Conservation (phyloP, 164 flowering plant species). For the Tinospora cordifolia region DNA sequence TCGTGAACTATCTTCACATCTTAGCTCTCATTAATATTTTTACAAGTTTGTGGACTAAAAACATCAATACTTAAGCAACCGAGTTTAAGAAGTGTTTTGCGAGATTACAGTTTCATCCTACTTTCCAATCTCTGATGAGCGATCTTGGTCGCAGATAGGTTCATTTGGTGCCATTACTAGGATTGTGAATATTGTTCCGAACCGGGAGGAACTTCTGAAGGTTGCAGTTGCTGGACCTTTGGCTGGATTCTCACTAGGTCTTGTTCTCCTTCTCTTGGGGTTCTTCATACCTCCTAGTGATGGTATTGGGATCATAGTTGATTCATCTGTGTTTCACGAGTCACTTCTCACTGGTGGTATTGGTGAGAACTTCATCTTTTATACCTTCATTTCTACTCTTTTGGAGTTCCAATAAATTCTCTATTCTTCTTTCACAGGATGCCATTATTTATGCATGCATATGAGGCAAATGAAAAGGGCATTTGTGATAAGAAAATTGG, state of each 20-base stretch:
- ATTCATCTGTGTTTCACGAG: slow-evolving; percentile 86
- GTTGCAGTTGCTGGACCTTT: slow-evolving; percentile 80
- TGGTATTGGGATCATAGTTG: slow-evolving; percentile 80
- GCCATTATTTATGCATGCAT: not conserved
- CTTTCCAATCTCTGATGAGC: slow-evolving; percentile 24
- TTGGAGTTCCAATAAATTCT: not conserved
- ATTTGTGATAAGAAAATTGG: too few relatives aligned
- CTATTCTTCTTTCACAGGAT: not conserved
- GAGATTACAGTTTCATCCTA: not conserved
- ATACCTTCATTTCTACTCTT: not conserved
- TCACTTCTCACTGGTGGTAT: slow-evolving; percentile 87
- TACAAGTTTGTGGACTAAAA: not conserved
- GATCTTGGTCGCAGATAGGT: slow-evolving; percentile 85
- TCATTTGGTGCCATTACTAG: slow-evolving; percentile 95
- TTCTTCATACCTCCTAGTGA: slow-evolving; percentile 82
- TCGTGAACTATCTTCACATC: not conserved
- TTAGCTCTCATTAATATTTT: not conserved
- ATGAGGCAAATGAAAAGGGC: not conserved
- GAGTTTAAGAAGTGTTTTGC: not conserved
- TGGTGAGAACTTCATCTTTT: slow-evolving; percentile 41
- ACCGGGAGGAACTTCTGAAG: slow-evolving; percentile 90
- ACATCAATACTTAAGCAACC: not conserved
- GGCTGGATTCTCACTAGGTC: slow-evolving; percentile 84
- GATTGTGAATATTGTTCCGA: slow-evolving; percentile 69
- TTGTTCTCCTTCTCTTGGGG: slow-evolving; percentile 76